Percentiles rank a stretch among this genome's conserved stretches.
phyloP scores from a whole-genome alignment of 176 grass and related monocot genomes.

The Chrysopogon serrulatus region DNA sequence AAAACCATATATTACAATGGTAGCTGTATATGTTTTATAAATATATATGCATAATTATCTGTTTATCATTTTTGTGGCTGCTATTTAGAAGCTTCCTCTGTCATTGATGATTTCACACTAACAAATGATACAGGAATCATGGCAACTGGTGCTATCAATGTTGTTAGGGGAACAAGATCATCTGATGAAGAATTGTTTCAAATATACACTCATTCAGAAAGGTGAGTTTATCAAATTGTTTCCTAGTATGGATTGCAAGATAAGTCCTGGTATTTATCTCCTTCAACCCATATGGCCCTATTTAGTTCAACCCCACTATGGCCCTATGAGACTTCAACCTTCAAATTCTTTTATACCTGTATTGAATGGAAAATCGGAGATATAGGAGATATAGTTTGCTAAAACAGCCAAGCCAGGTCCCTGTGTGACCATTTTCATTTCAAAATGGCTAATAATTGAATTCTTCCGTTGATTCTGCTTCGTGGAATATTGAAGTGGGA shows the following conservation, averaged over 20 bases:
- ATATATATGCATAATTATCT: not conserved
- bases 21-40: not conserved
- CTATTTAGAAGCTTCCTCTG: not conserved
- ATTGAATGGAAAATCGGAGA: not conserved
- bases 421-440: not conserved
- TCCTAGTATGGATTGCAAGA: not conserved
- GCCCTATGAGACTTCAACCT: not conserved
- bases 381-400: not conserved
- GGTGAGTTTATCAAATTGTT: slow-evolving; percentile 32
- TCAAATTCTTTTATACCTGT: not conserved
- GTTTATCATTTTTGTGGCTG: not conserved
- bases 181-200: slow-evolving; percentile 80
- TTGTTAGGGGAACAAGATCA: slow-evolving; percentile 88
- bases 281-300: not conserved
- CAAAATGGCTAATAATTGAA: slow-evolving; percentile 2
- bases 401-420: not conserved
- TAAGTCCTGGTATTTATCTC: not conserved
- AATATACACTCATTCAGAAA: slow-evolving; percentile 96
- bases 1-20: not conserved
- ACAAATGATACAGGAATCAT: slow-evolving; percentile 69
- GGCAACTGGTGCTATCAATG: slow-evolving; percentile 92
- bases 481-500: not conserved
- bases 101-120: not conserved
- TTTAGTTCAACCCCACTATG: too few species aligned
- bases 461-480: slow-evolving; percentile 6